Evolutionary conservation across 345 rosid genomes (phyloP).

Genomic region (Nephelium lappaceum): DNA sequence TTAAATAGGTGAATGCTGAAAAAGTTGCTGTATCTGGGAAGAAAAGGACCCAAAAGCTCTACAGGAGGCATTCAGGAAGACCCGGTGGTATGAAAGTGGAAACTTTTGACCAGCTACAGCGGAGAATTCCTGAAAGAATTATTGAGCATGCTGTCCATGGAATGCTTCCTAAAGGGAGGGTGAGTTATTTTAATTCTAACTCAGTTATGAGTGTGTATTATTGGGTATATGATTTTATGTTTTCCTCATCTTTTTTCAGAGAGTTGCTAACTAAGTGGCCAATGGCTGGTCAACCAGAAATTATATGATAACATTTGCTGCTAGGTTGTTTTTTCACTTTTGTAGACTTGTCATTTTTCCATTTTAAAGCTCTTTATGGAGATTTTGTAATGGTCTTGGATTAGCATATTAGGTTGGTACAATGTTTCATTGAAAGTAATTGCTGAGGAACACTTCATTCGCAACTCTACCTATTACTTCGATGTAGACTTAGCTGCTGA

Average conservation of each 20-base stretch:
- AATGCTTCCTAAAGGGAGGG: constrained; percentile 99
- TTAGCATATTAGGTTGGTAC: not conserved
- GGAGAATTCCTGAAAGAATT: constrained; percentile 96
- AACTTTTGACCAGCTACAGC: constrained; percentile 85
- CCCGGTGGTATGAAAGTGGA: constrained; percentile 99
- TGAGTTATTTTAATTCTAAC: constrained; percentile 37
- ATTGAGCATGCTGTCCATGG: constrained; percentile 98
- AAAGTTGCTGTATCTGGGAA: constrained; percentile 95
- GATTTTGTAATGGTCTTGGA: not conserved
- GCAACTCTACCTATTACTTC: not conserved
- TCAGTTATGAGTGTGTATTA: not conserved
- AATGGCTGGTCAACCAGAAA: not conserved
- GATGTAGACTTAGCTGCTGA: not conserved
- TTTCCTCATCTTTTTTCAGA: not conserved
- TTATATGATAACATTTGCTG: not conserved
- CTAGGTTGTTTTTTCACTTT: not conserved
- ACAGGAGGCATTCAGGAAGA: constrained; percentile 98
- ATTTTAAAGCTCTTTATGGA: not conserved
- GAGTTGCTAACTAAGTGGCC: not conserved
- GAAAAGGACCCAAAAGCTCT: constrained; percentile 90
- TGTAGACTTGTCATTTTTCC: not conserved
- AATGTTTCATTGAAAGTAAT: not conserved
- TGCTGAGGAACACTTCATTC: not conserved
- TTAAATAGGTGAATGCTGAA: constrained; percentile 86
- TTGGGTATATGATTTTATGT: not conserved